These are phyloP conservation scores for Drechmeria coniospora DNA, from an alignment of 2,329 filamentous ascomycete genomes.

Conservation along the genomic window DNA sequence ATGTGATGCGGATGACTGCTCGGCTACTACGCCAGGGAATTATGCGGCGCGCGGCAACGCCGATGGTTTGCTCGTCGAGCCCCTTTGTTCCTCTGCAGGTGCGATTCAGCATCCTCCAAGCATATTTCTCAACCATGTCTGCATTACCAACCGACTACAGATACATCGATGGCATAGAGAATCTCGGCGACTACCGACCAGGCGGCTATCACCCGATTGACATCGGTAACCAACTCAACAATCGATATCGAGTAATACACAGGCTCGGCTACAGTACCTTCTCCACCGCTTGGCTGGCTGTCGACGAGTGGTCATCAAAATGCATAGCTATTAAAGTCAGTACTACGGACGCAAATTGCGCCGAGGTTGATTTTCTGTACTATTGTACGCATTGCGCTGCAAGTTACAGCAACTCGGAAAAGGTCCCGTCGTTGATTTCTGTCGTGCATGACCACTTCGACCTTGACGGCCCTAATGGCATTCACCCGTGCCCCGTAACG, in stretches of 20 bases:
- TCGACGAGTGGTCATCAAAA: conserved; percentile 7
- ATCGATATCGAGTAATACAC: conserved; percentile 12
- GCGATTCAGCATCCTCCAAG: conserved; percentile 1
- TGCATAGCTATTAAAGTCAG: conserved; percentile 20
- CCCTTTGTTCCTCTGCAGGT: not conserved
- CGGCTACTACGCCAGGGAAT: not conserved
- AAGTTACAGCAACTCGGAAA: not conserved
- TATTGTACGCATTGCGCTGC: conserved; percentile 1
- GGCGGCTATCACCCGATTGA: conserved; percentile 23
- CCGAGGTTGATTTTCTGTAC: conserved; percentile 11
- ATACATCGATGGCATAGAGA: conserved; percentile 11
- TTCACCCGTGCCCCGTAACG: conserved; percentile 13
- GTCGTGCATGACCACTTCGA: conserved; percentile 10
- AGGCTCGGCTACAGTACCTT: conserved; percentile 15
- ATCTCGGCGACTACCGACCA: conserved; percentile 12
- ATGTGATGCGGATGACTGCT: too few species aligned
- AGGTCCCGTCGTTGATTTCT: conserved; percentile 5
- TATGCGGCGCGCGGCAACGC: not conserved
- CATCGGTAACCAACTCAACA: conserved; percentile 19
- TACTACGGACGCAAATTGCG: conserved; percentile 9
- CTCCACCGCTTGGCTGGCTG: conserved; percentile 20
- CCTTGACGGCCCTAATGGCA: conserved; percentile 13
- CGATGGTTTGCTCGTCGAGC: not conserved
- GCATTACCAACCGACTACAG: conserved; percentile 4
- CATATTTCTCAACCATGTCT: conserved; percentile 1